These are phyloP conservation scores for Dryadomyces sulphureus DNA, from an alignment of 2,329 filamentous ascomycete species.

Conservation along the genomic window DNA sequence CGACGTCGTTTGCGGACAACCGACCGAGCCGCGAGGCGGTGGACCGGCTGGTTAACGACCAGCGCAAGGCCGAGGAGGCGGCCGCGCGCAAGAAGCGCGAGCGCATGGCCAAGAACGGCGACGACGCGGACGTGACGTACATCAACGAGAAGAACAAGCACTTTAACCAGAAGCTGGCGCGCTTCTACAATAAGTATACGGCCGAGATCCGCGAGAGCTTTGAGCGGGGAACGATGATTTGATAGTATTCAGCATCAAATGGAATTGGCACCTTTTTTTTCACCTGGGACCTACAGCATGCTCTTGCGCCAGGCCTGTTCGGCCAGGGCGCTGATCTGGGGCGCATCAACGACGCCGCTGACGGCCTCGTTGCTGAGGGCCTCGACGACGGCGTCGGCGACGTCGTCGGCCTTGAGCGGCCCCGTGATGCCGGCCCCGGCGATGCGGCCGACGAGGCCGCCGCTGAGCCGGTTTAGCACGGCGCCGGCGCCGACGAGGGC, in stretches of 20 bases:
- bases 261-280: too few species aligned
- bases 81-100: conserved; percentile 76
- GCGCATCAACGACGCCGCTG: conserved; percentile 62
- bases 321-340: conserved; percentile 68
- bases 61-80: conserved; percentile 77
- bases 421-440: conserved; percentile 65
- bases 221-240: conserved; percentile 74
- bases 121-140: conserved; percentile 87
- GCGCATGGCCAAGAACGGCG: conserved; percentile 60
- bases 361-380: conserved; percentile 60
- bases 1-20: conserved; percentile 66
- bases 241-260: too few species aligned
- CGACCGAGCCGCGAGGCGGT: conserved; percentile 78
- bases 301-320: conserved; percentile 74
- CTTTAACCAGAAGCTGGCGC: conserved; percentile 92
- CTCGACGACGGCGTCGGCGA: conserved; percentile 82
- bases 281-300: conserved; percentile 49
- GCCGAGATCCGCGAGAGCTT: conserved; percentile 94
- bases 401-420: conserved; percentile 73
- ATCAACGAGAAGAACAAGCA: conserved; percentile 99
- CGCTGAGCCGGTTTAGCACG: conserved; percentile 61
- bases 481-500: conserved; percentile 60
- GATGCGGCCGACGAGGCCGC: conserved; percentile 63
- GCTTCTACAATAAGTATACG: conserved; percentile 99
- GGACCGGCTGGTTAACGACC: conserved; percentile 72